A percentile compares a stretch with the other conserved stretches of the same genome.
Conservation (phyloP, 2,329 filamentous ascomycete species). For the Penicillium sp. region DNA sequence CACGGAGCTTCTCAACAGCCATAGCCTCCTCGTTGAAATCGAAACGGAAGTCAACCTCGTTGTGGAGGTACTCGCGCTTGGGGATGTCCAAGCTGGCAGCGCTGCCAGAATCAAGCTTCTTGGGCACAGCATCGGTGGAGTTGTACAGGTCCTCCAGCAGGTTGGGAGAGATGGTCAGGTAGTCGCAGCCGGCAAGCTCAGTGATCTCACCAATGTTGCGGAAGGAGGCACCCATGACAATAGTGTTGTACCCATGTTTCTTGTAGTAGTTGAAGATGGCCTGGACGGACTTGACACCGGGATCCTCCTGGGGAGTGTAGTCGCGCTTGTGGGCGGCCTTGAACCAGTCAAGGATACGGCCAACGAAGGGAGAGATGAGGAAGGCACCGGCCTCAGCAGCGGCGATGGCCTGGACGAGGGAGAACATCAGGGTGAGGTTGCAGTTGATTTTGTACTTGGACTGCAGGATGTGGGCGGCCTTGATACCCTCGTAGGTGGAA, state of each 20-base stretch:
- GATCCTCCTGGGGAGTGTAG: conserved; percentile 86
- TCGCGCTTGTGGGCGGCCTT: conserved; percentile 95
- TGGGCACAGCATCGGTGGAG: conserved; percentile 75
- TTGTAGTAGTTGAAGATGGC: conserved; percentile 99
- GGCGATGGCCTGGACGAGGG: conserved; percentile 86
- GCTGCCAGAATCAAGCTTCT: conserved; percentile 79
- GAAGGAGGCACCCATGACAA: conserved; percentile 99
- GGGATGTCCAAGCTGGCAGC: conserved; percentile 71
- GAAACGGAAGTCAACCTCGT: conserved; percentile 93
- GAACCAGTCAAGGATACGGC: conserved; percentile 99
- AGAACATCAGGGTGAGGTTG: conserved; percentile 99
- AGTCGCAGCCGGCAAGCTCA: conserved; percentile 96
- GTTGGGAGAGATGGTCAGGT: conserved; percentile 96
- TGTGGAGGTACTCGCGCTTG: conserved; percentile 87
- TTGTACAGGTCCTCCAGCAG: conserved; percentile 93
- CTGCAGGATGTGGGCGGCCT: conserved; percentile 96
- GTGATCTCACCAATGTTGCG: conserved; percentile 95
- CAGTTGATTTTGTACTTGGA: conserved; percentile 93
- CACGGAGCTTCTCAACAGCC: conserved; percentile 98
- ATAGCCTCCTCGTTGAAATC: conserved; percentile 99
- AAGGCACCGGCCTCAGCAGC: conserved; percentile 92
- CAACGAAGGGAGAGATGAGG: conserved; percentile 99
- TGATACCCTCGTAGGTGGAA: conserved; percentile 99
- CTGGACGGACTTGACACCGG: conserved; percentile 92
- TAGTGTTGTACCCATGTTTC: conserved; percentile 98